Conservation (phyloP, 768 basidiomycete genomes). For the Clathrus columnatus region DNA sequence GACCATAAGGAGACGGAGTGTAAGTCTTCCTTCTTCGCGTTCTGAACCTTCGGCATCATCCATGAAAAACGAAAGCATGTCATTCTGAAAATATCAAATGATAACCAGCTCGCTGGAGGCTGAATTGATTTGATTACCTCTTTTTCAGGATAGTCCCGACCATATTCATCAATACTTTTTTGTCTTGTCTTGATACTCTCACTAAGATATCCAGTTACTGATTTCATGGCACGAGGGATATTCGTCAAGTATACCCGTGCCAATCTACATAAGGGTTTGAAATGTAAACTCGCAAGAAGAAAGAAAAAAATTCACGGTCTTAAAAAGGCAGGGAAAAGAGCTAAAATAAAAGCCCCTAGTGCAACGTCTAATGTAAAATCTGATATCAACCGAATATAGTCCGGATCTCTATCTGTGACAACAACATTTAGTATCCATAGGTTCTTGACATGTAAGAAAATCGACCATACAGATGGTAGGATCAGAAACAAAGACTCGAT, state of each 20-base stretch:
- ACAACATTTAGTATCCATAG: slow-evolving; percentile 5
- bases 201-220: slow-evolving; percentile 11
- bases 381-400: slow-evolving; percentile 30
- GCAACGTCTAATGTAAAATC: slow-evolving; percentile 29
- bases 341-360: slow-evolving; percentile 24
- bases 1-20: slow-evolving; percentile 6
- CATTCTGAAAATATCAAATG: not conserved
- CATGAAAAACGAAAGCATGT: not conserved
- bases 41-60: not conserved
- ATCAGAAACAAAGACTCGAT: slow-evolving; percentile 38
- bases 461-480: slow-evolving; percentile 30
- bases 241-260: slow-evolving; percentile 14
- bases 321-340: slow-evolving; percentile 32
- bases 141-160: slow-evolving; percentile 26
- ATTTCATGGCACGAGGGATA: slow-evolving; percentile 12
- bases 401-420: slow-evolving; percentile 31
- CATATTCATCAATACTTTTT: slow-evolving; percentile 22
- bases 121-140: slow-evolving; percentile 21
- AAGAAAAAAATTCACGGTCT: slow-evolving; percentile 31
- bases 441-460: slow-evolving; percentile 7
- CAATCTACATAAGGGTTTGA: slow-evolving; percentile 11
- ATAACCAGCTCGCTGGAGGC: not conserved
- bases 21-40: not conserved
- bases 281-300: slow-evolving; percentile 11
- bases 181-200: slow-evolving; percentile 25